Evolutionary conservation across 805 yeast genomes (phyloP).

Genomic region (Candida khao-thaluensis): DNA sequence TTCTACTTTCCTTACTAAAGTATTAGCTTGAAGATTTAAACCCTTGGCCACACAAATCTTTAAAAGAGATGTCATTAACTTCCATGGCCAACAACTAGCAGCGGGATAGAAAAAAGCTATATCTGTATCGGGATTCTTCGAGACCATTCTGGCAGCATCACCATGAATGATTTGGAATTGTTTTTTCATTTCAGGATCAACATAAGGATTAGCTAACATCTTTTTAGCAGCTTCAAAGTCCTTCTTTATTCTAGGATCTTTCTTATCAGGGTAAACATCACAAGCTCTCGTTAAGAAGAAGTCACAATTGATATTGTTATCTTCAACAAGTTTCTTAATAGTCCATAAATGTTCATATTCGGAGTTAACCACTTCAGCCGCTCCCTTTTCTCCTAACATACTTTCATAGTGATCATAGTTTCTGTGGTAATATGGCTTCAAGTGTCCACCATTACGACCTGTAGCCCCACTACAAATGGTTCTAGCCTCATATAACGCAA

Average conservation of each 20-base stretch:
- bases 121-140: constrained; percentile 26
- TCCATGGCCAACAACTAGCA: constrained; percentile 47
- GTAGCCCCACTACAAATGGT: constrained; percentile 44
- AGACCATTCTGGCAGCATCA: constrained; percentile 25
- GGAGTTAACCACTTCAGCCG: constrained; percentile 36
- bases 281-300: constrained; percentile 32
- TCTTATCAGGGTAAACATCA: constrained; percentile 28
- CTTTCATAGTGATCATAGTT: constrained; percentile 14
- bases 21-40: constrained; percentile 43
- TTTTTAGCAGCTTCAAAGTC: constrained; percentile 14
- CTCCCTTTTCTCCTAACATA: constrained; percentile 25
- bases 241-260: constrained; percentile 9
- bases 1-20: constrained; percentile 32
- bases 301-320: constrained; percentile 38
- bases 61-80: constrained; percentile 33
- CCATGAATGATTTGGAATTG: constrained; percentile 32
- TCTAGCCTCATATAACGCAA: constrained; percentile 41
- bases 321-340: constrained; percentile 31
- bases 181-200: constrained; percentile 23
- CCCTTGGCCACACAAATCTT: constrained; percentile 30
- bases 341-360: constrained; percentile 34
- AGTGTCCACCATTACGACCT: constrained; percentile 51
- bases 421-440: constrained; percentile 24
- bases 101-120: constrained; percentile 40
- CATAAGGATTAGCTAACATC: constrained; percentile 24